phyloP scores from a whole-genome alignment of 108 stramenopile species.

The Thalassiosira profunda region DNA sequence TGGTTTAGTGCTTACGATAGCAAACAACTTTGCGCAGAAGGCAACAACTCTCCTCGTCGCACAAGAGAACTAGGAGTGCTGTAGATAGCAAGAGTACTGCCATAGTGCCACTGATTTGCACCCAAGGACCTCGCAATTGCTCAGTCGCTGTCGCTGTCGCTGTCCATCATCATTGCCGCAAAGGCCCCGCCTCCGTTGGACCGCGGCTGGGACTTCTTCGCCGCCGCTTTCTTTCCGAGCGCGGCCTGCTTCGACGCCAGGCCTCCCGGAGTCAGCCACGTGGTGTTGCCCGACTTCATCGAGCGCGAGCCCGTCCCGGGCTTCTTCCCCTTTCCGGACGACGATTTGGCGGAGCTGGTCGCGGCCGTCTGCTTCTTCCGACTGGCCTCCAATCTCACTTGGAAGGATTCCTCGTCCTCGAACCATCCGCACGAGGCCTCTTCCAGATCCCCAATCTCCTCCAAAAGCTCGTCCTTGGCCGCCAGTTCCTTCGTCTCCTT shows the following conservation, averaged over 20 bases:
- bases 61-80: too few relatives aligned
- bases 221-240: slow-evolving; percentile 28
- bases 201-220: slow-evolving; percentile 23
- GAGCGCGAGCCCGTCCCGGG: slow-evolving; percentile 39
- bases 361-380: slow-evolving; percentile 29
- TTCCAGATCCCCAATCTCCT: slow-evolving; percentile 73
- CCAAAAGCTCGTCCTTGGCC: slow-evolving; percentile 73
- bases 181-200: slow-evolving; percentile 56
- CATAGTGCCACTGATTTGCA: too few relatives aligned
- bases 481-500: slow-evolving; percentile 77
- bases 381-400: slow-evolving; percentile 45
- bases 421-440: slow-evolving; percentile 77
- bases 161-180: slow-evolving; percentile 85
- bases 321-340: slow-evolving; percentile 4
- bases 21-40: too few relatives aligned
- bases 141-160: slow-evolving; percentile 79
- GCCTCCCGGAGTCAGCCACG: slow-evolving; percentile 47
- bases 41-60: too few relatives aligned
- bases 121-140: too few relatives aligned
- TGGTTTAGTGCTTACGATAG: too few relatives aligned
- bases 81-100: too few relatives aligned
- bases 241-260: slow-evolving; percentile 24
- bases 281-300: slow-evolving; percentile 9
- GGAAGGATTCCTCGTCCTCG: slow-evolving; percentile 74
- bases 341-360: not conserved